Evolutionary conservation across 169 alveolate genomes (phyloP), one percentile per base, ranked within the genome.

Genomic region (Cryptosporidium sp.): DNA sequence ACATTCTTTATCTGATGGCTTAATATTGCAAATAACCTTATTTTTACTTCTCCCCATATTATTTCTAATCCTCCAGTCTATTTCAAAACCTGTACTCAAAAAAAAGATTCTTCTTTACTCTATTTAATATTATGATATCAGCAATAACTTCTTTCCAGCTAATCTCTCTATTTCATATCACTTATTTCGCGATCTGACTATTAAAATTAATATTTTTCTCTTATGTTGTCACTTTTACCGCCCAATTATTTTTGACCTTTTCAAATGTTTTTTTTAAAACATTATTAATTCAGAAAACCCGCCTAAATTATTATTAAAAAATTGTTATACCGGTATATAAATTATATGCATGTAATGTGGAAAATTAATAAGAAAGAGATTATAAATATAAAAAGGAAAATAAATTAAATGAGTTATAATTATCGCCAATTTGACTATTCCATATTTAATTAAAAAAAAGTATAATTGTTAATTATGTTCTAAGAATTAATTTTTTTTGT

Each of bases 1-100:
- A 42, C 89, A 80, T 16, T 39, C 42, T 48, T 80, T 80, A 37
- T 80, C 75, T 2, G 89, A 80, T 3, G 89, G 89, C 53, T 67
- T 18, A 26, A 80, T 80, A 18, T 80, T 80, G 35, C 67, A 62
- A 44, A 80, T 42, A 10, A 80, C 45, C 37, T 51, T 35, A 14
- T 62, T 80, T 14, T 29, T 29, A n/a, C 23, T 62, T 52, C 62
- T 80, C 23, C 31, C 73, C 86, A 75, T 75, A 5, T 33, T n/a
- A 29, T 0, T 6, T 23, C 52, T 2, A 8, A 33, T 31, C 31
- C 23, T 33, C 45, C 18, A 26, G 52, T 31, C 52, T 2, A 39
- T 1, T 67, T 10, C 48, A 37, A 37, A 18, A 21, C 35, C 42
- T 39, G 33, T 33, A 67, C 7, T 29, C 35, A 29, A 29, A 65